Conservation (phyloP, 2,329 filamentous ascomycete species). For the Colletotrichum orchidophilum region DNA sequence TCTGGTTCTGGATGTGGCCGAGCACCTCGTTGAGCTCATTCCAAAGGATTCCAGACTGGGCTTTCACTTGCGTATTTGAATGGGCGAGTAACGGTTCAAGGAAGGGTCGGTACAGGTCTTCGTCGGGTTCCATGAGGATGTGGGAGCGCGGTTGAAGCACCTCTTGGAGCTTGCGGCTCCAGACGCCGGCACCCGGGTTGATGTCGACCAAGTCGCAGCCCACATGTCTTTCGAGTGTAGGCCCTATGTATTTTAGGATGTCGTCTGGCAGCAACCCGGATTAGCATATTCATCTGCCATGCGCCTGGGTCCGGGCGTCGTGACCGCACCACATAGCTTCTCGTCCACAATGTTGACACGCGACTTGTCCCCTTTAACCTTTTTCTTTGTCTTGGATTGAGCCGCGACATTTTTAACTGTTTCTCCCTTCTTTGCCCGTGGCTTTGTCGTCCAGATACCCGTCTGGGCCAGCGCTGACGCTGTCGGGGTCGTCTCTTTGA, state of each 20-base stretch:
- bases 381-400: background rate
- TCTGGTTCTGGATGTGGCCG: constrained; percentile 65
- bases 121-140: constrained; percentile 80
- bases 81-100: constrained; percentile 70
- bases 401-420: background rate
- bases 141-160: constrained; percentile 82
- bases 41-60: constrained; percentile 68
- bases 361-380: constrained; percentile 8
- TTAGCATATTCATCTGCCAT: background rate
- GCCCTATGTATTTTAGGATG: constrained; percentile 73
- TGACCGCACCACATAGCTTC: constrained; percentile 57
- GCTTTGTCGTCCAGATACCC: background rate
- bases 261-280: constrained; percentile 62
- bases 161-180: constrained; percentile 81
- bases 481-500: background rate
- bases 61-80: constrained; percentile 59
- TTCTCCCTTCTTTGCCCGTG: background rate
- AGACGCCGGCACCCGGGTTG: constrained; percentile 82
- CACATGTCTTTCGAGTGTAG: constrained; percentile 72
- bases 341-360: constrained; percentile 64
- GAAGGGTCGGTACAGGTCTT: constrained; percentile 65
- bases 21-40: constrained; percentile 66
- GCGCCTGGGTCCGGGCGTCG: too few relatives aligned
- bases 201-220: constrained; percentile 90
- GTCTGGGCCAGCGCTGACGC: background rate